Evolutionary conservation across 768 basidiomycete genomes (phyloP).

Genomic region (Leucocoprinus sp.): DNA sequence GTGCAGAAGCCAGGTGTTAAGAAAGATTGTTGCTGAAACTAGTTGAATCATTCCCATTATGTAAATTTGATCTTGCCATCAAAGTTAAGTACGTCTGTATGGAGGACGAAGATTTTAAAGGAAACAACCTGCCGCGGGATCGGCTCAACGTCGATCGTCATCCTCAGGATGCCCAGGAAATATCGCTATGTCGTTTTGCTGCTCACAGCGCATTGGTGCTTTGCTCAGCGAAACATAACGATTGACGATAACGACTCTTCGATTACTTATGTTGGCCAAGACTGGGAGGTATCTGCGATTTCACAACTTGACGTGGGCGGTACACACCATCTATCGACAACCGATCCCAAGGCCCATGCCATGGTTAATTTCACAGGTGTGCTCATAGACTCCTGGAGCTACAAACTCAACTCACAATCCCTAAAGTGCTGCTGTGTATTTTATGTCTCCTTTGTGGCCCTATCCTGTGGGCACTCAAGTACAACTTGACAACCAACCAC

Average conservation of each 20-base stretch:
- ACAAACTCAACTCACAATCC: background rate
- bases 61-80: background rate
- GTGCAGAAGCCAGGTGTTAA: too few relatives aligned
- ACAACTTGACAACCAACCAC: slow-evolving; percentile 26
- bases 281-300: background rate
- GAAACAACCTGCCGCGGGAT: background rate
- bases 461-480: slow-evolving; percentile 32
- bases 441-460: slow-evolving; percentile 31
- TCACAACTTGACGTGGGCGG: background rate
- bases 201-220: background rate
- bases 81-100: background rate
- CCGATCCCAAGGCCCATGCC: background rate
- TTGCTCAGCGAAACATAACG: slow-evolving; percentile 8
- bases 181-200: background rate
- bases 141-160: background rate
- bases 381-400: background rate
- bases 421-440: slow-evolving; percentile 30
- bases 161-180: background rate
- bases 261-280: slow-evolving; percentile 4
- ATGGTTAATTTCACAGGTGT: slow-evolving; percentile 10
- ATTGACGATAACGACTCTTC: slow-evolving; percentile 8
- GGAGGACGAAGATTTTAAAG: background rate
- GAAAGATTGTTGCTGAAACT: too few relatives aligned
- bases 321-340: background rate
- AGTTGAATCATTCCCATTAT: too few relatives aligned